Evolutionary conservation across 2,329 filamentous ascomycete species (phyloP).

Genomic region (Colletotrichum cordylinicola): DNA sequence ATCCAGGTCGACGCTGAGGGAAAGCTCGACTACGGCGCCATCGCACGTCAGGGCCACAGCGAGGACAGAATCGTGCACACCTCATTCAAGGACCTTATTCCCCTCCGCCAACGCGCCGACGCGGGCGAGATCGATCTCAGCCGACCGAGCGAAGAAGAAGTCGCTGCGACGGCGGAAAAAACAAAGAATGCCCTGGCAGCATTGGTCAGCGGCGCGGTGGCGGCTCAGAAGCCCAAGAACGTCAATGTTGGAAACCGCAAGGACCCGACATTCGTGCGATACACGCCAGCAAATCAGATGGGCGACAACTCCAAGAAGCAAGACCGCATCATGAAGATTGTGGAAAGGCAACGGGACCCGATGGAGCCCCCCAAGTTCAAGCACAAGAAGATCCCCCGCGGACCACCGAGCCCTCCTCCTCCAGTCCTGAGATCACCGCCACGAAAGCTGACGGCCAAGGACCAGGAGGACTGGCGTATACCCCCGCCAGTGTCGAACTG

Average conservation of each 20-base stretch:
- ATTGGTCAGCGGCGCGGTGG: constrained; percentile 83
- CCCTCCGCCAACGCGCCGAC: constrained; percentile 89
- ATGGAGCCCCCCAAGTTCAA: constrained; percentile 99
- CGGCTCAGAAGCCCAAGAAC: constrained; percentile 95
- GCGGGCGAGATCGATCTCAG: constrained; percentile 90
- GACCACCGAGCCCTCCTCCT: constrained; percentile 89
- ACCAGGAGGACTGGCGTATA: constrained; percentile 95
- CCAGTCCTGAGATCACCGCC: constrained; percentile 96
- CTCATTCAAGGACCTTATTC: constrained; percentile 96
- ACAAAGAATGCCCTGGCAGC: constrained; percentile 86
- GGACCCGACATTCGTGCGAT: constrained; percentile 92
- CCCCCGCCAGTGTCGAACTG: constrained; percentile 91
- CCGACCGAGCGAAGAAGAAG: constrained; percentile 83
- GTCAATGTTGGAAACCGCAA: constrained; percentile 81
- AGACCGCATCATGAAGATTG: constrained; percentile 98
- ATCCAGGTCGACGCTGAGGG: constrained; percentile 90
- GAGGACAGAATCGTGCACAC: constrained; percentile 88
- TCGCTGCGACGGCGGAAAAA: constrained; percentile 82
- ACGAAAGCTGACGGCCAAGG: constrained; percentile 92
- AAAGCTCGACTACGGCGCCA: constrained; percentile 95
- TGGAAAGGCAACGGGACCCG: constrained; percentile 90
- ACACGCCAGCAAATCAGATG: constrained; percentile 97
- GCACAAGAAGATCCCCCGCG: constrained; percentile 96
- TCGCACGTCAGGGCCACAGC: constrained; percentile 86
- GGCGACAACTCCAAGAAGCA: constrained; percentile 85